Percentiles rank a stretch among this genome's conserved stretches.
These are phyloP conservation scores for Scheffersomyces stambukii DNA, from an alignment of 1,139 yeast species.

Conservation along the genomic window DNA sequence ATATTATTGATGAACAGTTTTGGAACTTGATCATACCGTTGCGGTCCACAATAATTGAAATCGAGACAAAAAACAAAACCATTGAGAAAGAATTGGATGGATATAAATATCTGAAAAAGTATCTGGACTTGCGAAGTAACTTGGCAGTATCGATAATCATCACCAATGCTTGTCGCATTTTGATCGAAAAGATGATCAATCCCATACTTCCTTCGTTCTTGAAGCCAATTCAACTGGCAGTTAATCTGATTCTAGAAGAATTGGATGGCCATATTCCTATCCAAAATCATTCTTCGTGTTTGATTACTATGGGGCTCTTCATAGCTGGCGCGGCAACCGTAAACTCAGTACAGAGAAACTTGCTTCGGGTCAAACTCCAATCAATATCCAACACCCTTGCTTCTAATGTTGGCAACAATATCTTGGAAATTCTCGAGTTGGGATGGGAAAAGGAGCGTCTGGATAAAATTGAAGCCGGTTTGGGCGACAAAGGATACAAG, in stretches of 20 bases:
- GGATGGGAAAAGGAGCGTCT: constrained; percentile 8
- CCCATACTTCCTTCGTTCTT: constrained; percentile 9
- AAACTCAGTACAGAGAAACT: constrained; percentile 3
- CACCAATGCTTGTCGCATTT: constrained; percentile 6
- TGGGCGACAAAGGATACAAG: constrained; percentile 9
- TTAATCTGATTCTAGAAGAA: constrained; percentile 5
- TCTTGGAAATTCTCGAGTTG: constrained; percentile 3
- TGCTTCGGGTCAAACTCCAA: constrained; percentile 3
- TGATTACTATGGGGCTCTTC: constrained; percentile 5
- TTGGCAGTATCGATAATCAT: constrained; percentile 9
- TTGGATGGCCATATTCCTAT: constrained; percentile 5
- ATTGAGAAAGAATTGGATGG: constrained; percentile 3
- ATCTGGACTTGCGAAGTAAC: constrained; percentile 6
- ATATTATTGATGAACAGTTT: constrained; percentile 5
- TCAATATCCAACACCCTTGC: constrained; percentile 4
- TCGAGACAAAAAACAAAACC: constrained; percentile 3
- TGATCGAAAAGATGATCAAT: constrained; percentile 7
- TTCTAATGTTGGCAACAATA: constrained; percentile 5
- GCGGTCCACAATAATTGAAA: constrained; percentile 2
- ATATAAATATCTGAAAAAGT: constrained; percentile 2
- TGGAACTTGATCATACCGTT: constrained; percentile 7
- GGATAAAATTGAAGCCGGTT: constrained; percentile 1
- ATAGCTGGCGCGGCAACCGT: constrained; percentile 7
- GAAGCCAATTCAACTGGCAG: constrained; percentile 7
- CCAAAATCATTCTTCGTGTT: constrained; percentile 8